Percentiles rank a stretch among this genome's conserved stretches.
Evolutionary conservation across 2,329 filamentous ascomycete species (phyloP).

Genomic region (Neofusicoccum parvum): DNA sequence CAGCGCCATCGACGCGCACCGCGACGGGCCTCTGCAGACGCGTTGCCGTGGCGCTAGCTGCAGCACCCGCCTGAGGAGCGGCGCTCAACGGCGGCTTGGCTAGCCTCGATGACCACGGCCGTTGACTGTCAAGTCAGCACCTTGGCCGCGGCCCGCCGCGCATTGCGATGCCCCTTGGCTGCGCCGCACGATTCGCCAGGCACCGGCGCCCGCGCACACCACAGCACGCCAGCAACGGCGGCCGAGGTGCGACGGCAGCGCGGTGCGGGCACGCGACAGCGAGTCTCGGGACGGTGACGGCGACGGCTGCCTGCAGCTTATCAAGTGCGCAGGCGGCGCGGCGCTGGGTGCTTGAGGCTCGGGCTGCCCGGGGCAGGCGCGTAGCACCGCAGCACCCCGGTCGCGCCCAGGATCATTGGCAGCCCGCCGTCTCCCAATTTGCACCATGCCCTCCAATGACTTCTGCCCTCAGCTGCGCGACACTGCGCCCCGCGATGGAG

Average conservation of each 20-base stretch:
- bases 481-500: neutral
- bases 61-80: neutral
- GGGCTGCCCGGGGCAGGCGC: conserved; percentile 6
- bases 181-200: neutral
- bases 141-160: neutral
- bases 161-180: neutral
- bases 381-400: neutral
- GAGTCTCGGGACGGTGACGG: neutral
- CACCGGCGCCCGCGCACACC: neutral
- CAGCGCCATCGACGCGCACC: too few species aligned
- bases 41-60: too few species aligned
- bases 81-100: neutral
- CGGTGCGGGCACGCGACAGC: neutral
- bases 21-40: too few species aligned
- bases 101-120: neutral
- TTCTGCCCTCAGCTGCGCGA: neutral
- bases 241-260: neutral
- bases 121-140: neutral
- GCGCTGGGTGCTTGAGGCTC: conserved; percentile 9
- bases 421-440: neutral
- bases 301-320: neutral
- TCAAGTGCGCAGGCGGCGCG: conserved; percentile 4
- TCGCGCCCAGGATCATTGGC: conserved; percentile 1
- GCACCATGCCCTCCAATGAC: conserved; percentile 2
- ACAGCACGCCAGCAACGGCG: neutral